Base-by-base conservation (phyloP, 176 grass and related monocot genomes). In the Olyra latifolia region DNA sequence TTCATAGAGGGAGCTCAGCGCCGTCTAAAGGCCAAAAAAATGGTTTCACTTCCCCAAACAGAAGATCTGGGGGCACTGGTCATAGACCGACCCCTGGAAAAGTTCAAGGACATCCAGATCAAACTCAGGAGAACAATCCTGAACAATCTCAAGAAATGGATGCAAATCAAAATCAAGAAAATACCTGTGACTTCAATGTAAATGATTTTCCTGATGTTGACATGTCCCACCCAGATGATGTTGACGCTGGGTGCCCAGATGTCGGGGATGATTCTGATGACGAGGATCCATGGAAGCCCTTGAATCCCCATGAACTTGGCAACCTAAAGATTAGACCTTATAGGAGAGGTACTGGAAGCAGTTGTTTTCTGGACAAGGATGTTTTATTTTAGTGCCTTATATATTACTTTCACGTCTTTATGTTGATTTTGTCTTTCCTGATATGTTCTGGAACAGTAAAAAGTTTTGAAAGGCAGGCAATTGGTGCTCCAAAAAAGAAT, bases 231-330 rank as follows among this genome's bases (percentile, higher is more conserved):
- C 57, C 79, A 80, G 92, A 95, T 71, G 80, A 86, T 83, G 74
- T 62, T 79, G 74, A 85, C 62, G 46, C 84, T 83, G 86, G 72
- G 64, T 68, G 32, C 74, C 89, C 76, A 87, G 54, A 89, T 88
- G 30, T 14, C 32, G 60, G 15, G 75, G 75, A 89, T 85, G 86
- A 89, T 89, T 95, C 90, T 63, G 96, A 95, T 74, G 87, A 87
- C 7, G 88, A 93, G 46, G 81, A 98, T 85, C 88, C 92, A 38
- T 95, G 91, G 89, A 93, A 86, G 46, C 91, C 86, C 50, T 82
- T 93, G 75, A 91, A 99, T 85, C 92, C 96, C 29, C 79, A 99
- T 85, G 96, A 95, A 87, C 83, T 83, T 84, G 91, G 96, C 52
- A 81, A 88, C 82, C 77, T 95, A 66, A 95, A 92, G 82, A 81